Base-by-base conservation (phyloP, 495 filamentous ascomycete species). In the Daldinia concentrica region DNA sequence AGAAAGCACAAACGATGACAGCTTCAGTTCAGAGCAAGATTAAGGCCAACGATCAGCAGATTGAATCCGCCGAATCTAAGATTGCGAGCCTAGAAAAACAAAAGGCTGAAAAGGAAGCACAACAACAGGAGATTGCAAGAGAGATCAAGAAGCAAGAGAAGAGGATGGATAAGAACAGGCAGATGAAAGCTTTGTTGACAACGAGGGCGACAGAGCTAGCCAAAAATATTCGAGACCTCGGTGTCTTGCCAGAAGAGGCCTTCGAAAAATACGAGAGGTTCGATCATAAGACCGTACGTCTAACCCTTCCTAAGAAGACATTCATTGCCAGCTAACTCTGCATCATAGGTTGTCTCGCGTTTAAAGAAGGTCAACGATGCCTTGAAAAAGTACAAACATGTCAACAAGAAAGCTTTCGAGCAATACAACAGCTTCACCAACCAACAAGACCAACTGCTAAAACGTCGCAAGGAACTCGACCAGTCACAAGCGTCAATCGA, bases 321-420 rank as follows among this genome's bases (percentile, higher is more conserved):
- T 51, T 22, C 43, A 3, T 39, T 41, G 11, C 64, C n/a, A 50
- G 60, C 66, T 68, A 59, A 56, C 36, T 26, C 68, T 32, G 11
- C n/a, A 68, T 60, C 34, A 61, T 71, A 90, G 86, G 89, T 97
- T 26, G 89, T 93, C n/a, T 90, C 90, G 72, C 90, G 90, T 24
- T 88, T 99, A 7, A 91, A 95, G 79, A 97, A 95, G 78, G 92
- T 95, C 78, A 97, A 97, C 74, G 93, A 97, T 65, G 87, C 90
- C 0, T 85, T 99, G 48, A 98, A 98, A 81, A 97, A 98, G 77
- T 98, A 94, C 83, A 91, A 91, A 36, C 92, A 97, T 74, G 93
- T 99, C 76, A 99, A 99, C 86, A 99, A 98, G 82, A 99, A 99
- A 79, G 95, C 95, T 0, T 97, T 98, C 69, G 96, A 99, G 79